A percentile compares a stretch with the other conserved stretches of the same genome.
phyloP scores from a whole-genome alignment of 2,329 filamentous ascomycete genomes.

The Aspergillus pseudotamarii region DNA sequence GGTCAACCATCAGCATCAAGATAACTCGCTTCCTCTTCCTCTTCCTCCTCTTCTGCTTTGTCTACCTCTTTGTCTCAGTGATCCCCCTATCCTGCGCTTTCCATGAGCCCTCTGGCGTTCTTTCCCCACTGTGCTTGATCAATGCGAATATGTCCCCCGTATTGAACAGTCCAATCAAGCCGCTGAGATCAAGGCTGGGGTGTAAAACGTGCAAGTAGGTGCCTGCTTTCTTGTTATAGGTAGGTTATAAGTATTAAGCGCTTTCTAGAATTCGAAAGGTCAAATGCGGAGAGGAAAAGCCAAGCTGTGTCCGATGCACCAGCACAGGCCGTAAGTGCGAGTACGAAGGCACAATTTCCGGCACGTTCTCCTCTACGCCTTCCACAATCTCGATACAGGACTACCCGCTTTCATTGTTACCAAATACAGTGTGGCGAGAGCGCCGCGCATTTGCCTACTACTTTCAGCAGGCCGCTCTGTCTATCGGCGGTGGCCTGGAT shows the following conservation, averaged over 20 bases:
- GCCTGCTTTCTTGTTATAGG: neutral
- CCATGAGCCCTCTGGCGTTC: neutral
- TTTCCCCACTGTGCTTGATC: neutral
- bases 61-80: too few species aligned
- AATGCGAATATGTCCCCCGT: neutral
- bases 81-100: too few species aligned
- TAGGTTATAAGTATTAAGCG: neutral
- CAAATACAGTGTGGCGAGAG: constrained; percentile 32
- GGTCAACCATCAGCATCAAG: neutral
- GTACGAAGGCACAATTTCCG: constrained; percentile 23
- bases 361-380: neutral
- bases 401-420: constrained; percentile 19
- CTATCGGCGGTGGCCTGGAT: constrained; percentile 36
- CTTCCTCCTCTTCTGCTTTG: neutral
- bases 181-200: constrained; percentile 27
- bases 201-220: constrained; percentile 37
- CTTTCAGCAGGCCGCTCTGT: constrained; percentile 33
- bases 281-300: constrained; percentile 41
- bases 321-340: constrained; percentile 37
- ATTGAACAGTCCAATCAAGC: neutral
- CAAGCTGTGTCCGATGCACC: constrained; percentile 33
- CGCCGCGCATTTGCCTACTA: constrained; percentile 41
- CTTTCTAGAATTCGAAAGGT: constrained; percentile 31
- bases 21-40: neutral
- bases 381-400: constrained; percentile 2